Percentiles rank a stretch among this genome's conserved stretches.
These are phyloP conservation scores for Pseudozyma sp. DNA, from an alignment of 1,284 basidiomycete species.

Conservation along the genomic window DNA sequence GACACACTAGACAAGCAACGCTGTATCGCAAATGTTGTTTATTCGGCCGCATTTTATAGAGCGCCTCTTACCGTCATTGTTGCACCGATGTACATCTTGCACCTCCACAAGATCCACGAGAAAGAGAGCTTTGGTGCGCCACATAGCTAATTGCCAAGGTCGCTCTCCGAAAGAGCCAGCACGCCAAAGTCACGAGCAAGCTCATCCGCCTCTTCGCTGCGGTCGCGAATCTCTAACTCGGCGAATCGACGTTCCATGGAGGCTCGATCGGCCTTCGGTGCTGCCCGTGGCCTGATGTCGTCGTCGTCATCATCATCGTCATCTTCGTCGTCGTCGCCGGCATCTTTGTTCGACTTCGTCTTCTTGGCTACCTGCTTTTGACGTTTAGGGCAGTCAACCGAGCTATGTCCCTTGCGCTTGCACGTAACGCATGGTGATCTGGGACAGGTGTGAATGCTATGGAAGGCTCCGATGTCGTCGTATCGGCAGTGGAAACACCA, in stretches of 20 bases:
- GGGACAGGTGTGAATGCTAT: slow-evolving; percentile 32
- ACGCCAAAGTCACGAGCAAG: slow-evolving; percentile 36
- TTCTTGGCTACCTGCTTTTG: slow-evolving; percentile 21
- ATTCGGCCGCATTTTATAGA: no score
- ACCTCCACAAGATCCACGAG: no score
- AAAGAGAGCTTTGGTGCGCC: no score
- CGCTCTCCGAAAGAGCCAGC: slow-evolving; percentile 28
- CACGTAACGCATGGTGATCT: slow-evolving; percentile 13
- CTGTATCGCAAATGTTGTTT: not conserved
- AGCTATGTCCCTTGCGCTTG: slow-evolving; percentile 15
- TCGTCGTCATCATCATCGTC: slow-evolving; percentile 1
- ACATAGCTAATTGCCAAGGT: slow-evolving; percentile 8
- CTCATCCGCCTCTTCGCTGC: slow-evolving; percentile 26
- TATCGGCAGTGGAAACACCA: slow-evolving; percentile 42
- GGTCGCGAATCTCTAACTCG: slow-evolving; percentile 25
- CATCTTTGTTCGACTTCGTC: not conserved
- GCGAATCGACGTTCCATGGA: slow-evolving; percentile 38
- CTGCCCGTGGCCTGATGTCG: not conserved
- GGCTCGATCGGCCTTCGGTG: slow-evolving; percentile 8
- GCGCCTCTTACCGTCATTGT: no score
- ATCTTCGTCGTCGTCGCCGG: slow-evolving; percentile 9
- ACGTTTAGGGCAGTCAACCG: slow-evolving; percentile 22
- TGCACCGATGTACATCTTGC: no score
- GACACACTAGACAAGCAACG: slow-evolving; percentile 13
- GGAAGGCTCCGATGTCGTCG: slow-evolving; percentile 16